Evolutionary conservation across 345 rosid genomes (phyloP), one percentile per base, ranked within the genome.

Genomic region (Citrus glauca): DNA sequence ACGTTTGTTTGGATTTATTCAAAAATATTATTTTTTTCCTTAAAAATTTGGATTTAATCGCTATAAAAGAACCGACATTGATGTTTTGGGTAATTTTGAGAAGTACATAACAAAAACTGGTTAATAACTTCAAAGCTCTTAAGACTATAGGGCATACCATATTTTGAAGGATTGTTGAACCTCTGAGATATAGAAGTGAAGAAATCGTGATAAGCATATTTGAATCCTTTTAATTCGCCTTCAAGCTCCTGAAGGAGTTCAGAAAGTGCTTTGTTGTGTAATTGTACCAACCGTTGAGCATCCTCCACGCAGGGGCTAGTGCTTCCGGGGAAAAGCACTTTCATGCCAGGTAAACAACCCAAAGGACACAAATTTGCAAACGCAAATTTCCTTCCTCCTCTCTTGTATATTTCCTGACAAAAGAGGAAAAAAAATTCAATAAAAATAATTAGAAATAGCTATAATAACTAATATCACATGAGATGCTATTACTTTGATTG

Each of bases 161-260:
- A 71, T 71, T 76, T 57, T 20, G 77, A 71, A 71, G 83, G 83
- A 10, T 77, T 22, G n/a, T 71, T 64, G 4, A 81, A 42, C 40
- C 63, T 66, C 30, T 65, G 30, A 4, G 32, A 25, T 11, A 65
- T 24, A 9, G 80, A 38, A 1, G 30, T 56, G 69, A 71, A 56
- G 19, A 71, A 55, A 76, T 76, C 69, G 16, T 64, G 66, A 10
- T 14, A 7, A 2, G 67, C 20, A 24, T 76, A 81, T 37, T 35
- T 32, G 30, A 81, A 81, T 68, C 74, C 80, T 27, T 38, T 5
- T 20, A 77, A 42, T 42, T 77, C 45, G 56, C 16, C 7, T 7
- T 77, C 11, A 30, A 77, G 32, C 22, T 42, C 24, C 5, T 60
- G 13, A 6, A 77, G 61, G 22, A 60, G 24, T 40, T 40, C 22